Percentiles rank a stretch among this genome's conserved stretches.
These are phyloP conservation scores for Lactuca sativa DNA, from an alignment of 129 eudicot species.

Conservation along the genomic window DNA sequence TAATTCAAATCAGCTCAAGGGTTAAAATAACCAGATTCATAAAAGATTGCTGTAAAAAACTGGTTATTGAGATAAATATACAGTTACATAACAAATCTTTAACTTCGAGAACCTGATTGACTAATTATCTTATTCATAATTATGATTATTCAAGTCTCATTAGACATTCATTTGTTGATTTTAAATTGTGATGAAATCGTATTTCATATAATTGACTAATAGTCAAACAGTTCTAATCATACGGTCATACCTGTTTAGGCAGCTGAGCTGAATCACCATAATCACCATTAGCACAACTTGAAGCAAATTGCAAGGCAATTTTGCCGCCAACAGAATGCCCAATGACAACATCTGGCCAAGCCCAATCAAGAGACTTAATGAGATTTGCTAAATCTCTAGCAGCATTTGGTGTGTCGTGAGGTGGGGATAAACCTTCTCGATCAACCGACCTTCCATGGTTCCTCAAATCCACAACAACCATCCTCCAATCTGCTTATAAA, in stretches of 20 bases:
- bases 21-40: no score
- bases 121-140: no score
- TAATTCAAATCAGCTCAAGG: conserved; percentile 42
- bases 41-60: no score
- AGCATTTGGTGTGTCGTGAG: conserved; percentile 66
- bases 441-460: conserved; percentile 77
- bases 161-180: no score
- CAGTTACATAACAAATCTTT: no score
- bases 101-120: no score
- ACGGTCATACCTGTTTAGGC: conserved; percentile 63
- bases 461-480: conserved; percentile 78
- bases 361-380: conserved; percentile 54
- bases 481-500: conserved; percentile 57
- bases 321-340: conserved; percentile 91
- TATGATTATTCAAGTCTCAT: no score
- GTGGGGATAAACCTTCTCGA: conserved; percentile 45
- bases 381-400: conserved; percentile 72
- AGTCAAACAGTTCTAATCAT: neutral
- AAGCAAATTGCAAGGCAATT: conserved; percentile 70
- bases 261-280: conserved; percentile 52
- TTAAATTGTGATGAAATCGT: no score
- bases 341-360: conserved; percentile 79
- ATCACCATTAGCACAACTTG: conserved; percentile 67
- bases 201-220: neutral
- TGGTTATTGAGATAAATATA: no score